A percentile compares a stretch with the other conserved stretches of the same genome.
These are phyloP conservation scores for Ustilago shanxiensis DNA, from an alignment of 1,284 basidiomycete genomes.

Conservation along the genomic window DNA sequence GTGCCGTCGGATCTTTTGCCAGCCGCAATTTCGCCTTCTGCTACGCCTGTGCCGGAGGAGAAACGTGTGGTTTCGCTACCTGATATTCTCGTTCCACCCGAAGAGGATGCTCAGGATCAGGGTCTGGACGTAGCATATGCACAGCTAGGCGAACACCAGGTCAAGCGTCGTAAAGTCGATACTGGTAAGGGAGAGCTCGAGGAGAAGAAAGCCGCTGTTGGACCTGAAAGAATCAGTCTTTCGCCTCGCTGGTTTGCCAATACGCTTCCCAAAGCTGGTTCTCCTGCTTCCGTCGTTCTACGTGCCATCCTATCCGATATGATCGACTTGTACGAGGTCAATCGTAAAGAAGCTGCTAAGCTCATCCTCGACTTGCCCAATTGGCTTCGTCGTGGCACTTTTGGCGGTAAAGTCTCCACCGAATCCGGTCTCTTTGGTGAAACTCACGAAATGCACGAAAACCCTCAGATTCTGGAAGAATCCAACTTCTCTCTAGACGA, in stretches of 20 bases:
- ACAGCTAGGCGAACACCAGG: slow-evolving; percentile 37
- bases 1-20: slow-evolving; percentile 62
- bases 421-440: slow-evolving; percentile 63
- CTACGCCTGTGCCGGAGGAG: slow-evolving; percentile 30
- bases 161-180: slow-evolving; percentile 42
- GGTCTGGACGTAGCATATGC: slow-evolving; percentile 59
- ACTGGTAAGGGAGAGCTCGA: slow-evolving; percentile 63
- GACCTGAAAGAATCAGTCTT: slow-evolving; percentile 47
- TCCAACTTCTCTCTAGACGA: slow-evolving; percentile 64
- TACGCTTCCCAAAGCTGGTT: slow-evolving; percentile 78
- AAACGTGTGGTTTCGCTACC: slow-evolving; percentile 48
- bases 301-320: slow-evolving; percentile 84
- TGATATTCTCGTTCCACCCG: slow-evolving; percentile 63
- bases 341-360: slow-evolving; percentile 92
- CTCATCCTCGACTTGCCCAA: slow-evolving; percentile 87
- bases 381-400: slow-evolving; percentile 86
- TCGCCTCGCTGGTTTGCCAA: slow-evolving; percentile 63
- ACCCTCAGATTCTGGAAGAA: slow-evolving; percentile 44
- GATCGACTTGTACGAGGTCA: slow-evolving; percentile 92
- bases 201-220: slow-evolving; percentile 55
- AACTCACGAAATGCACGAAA: slow-evolving; percentile 25
- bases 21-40: slow-evolving; percentile 52
- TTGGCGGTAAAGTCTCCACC: slow-evolving; percentile 51
- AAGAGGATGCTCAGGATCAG: slow-evolving; percentile 52
- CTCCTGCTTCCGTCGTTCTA: slow-evolving; percentile 82